Conservation (phyloP, 495 filamentous ascomycete species). For the Choiromyces venosus region DNA sequence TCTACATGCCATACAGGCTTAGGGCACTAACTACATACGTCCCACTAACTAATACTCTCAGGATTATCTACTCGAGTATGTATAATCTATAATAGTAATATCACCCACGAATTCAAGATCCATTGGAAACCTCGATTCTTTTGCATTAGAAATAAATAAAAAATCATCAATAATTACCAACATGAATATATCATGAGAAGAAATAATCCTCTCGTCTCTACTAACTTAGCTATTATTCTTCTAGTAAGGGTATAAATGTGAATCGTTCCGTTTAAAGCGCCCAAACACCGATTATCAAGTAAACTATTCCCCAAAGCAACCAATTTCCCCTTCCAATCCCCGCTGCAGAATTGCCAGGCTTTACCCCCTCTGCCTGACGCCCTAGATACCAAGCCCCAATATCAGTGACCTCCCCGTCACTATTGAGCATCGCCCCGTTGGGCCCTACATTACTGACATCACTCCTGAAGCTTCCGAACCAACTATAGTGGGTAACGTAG, state of each 20-base stretch:
- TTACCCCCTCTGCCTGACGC: conserved; percentile 47
- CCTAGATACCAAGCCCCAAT: conserved; percentile 73
- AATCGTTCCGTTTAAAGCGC: neutral
- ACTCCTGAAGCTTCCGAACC: conserved; percentile 67
- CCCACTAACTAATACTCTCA: too few relatives aligned
- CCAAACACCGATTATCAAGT: neutral
- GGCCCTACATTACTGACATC: conserved; percentile 62
- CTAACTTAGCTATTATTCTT: neutral
- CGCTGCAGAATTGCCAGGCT: neutral
- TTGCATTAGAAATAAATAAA: too few relatives aligned
- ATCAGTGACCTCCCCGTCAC: conserved; percentile 59
- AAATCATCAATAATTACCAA: neutral
- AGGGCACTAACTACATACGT: too few relatives aligned
- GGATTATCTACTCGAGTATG: too few relatives aligned
- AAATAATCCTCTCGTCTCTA: neutral
- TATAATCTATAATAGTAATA: too few relatives aligned
- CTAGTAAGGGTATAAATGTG: neutral
- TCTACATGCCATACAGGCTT: too few relatives aligned
- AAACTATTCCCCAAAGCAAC: neutral
- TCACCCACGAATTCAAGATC: neutral
- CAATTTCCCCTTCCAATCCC: neutral
- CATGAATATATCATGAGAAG: neutral
- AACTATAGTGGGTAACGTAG: conserved; percentile 60
- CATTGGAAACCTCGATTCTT: neutral
- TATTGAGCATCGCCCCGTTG: conserved; percentile 60